Conservation (phyloP, 371 early-diverging fungal species). For the Funneliformis caledonium region DNA sequence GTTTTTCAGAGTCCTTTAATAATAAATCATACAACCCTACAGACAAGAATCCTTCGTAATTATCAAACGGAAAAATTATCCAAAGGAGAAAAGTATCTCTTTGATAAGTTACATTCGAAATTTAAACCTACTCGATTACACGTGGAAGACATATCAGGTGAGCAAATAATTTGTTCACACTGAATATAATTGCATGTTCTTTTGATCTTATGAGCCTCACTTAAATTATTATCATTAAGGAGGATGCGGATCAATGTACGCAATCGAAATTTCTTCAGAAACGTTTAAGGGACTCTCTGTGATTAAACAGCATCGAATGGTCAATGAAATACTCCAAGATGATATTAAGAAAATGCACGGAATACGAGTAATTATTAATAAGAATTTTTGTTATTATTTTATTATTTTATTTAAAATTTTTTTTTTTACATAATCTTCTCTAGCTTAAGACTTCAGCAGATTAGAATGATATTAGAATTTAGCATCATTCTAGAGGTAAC, state of each 20-base stretch:
- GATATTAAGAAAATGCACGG: conserved; percentile 95
- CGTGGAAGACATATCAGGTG: conserved; percentile 88
- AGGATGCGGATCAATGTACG: conserved; percentile 95
- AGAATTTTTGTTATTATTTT: background rate
- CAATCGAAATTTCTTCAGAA: conserved; percentile 79
- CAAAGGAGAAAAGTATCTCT: conserved; percentile 75
- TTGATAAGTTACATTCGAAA: conserved; percentile 69
- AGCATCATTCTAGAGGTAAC: no score
- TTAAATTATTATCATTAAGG: conserved; percentile 51
- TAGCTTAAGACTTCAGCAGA: background rate
- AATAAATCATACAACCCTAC: background rate
- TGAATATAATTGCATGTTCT: background rate
- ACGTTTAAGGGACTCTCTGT: conserved; percentile 75
- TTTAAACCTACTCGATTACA: conserved; percentile 71
- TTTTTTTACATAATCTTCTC: background rate
- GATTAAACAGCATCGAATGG: conserved; percentile 90
- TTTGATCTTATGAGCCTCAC: background rate
- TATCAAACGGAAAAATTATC: conserved; percentile 43
- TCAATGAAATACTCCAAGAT: conserved; percentile 83
- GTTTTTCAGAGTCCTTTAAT: background rate
- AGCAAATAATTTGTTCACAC: background rate
- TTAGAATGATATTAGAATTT: background rate
- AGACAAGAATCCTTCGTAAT: background rate
- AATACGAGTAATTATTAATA: conserved; percentile 59
- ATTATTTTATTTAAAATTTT: background rate